Evolutionary conservation across 169 alveolate genomes (phyloP).

Genomic region (Fabrea salina): DNA sequence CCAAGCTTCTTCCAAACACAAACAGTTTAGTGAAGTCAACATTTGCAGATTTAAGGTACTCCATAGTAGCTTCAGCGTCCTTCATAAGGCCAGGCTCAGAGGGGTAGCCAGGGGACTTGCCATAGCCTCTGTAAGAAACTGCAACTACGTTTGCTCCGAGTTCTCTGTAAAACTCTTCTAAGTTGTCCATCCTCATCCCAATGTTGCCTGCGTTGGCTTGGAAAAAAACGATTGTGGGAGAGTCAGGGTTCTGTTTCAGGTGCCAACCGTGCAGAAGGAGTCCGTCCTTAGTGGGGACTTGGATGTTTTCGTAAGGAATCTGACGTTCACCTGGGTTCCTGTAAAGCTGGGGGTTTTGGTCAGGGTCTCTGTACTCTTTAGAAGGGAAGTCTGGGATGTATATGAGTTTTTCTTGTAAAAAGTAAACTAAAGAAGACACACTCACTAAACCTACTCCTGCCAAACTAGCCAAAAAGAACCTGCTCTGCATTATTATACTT

Average conservation of each 20-base stretch:
- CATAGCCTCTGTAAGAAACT: conserved; percentile 87
- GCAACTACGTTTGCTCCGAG: conserved; percentile 68
- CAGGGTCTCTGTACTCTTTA: background rate
- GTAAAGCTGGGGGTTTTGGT: conserved; percentile 25
- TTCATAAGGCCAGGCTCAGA: conserved; percentile 76
- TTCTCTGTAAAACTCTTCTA: conserved; percentile 47
- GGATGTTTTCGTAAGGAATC: conserved; percentile 60
- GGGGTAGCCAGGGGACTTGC: conserved; percentile 79
- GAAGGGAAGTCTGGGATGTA: background rate
- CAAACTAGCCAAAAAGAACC: too few relatives aligned
- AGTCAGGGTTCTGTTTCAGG: conserved; percentile 49
- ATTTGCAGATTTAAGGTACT: conserved; percentile 45
- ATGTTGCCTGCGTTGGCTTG: conserved; percentile 90
- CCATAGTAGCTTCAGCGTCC: conserved; percentile 79
- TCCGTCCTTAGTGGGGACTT: conserved; percentile 65
- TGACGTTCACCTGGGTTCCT: conserved; percentile 47
- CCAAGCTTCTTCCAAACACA: conserved; percentile 80
- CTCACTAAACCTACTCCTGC: background rate
- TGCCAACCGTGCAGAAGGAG: conserved; percentile 76
- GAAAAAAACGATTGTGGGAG: conserved; percentile 74
- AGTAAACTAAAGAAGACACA: background rate
- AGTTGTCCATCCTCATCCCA: conserved; percentile 68
- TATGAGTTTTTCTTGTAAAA: background rate
- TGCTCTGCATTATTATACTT: too few relatives aligned
- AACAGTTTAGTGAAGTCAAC: conserved; percentile 66